Conservation (phyloP, 306 rosid genomes). For the Pueraria montana region DNA sequence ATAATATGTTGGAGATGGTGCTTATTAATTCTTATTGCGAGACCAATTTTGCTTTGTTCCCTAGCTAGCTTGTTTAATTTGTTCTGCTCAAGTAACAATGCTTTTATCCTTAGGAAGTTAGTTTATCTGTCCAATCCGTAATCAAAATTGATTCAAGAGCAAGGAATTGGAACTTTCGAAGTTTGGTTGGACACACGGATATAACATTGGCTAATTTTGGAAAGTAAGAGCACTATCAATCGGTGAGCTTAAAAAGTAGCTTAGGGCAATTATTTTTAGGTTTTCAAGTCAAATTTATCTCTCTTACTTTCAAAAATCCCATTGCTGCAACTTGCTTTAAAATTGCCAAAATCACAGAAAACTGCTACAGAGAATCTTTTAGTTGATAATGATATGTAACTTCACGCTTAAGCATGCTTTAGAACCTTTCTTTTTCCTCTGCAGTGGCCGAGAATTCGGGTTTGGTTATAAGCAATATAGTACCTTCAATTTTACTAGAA, state of each 20-base stretch:
- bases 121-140: constrained; percentile 35
- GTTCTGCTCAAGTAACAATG: constrained; percentile 6
- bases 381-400: constrained; percentile 37
- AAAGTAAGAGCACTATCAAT: constrained; percentile 38
- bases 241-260: constrained; percentile 26
- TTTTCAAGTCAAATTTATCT: constrained; percentile 8
- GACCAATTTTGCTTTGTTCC: constrained; percentile 1
- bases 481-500: background rate
- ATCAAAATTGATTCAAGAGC: constrained; percentile 43
- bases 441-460: background rate
- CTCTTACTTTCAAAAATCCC: constrained; percentile 30
- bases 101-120: constrained; percentile 20
- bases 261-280: constrained; percentile 15
- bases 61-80: background rate
- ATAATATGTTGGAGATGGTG: constrained; percentile 18
- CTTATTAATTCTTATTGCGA: background rate
- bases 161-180: constrained; percentile 40
- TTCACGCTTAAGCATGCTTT: constrained; percentile 43
- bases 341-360: constrained; percentile 17
- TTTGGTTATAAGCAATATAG: background rate
- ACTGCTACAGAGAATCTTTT: constrained; percentile 13
- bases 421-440: background rate
- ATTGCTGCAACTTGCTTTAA: background rate
- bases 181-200: background rate
- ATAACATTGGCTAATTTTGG: background rate